Base-by-base conservation (phyloP, 768 basidiomycete genomes). In the Suillus bovinus region DNA sequence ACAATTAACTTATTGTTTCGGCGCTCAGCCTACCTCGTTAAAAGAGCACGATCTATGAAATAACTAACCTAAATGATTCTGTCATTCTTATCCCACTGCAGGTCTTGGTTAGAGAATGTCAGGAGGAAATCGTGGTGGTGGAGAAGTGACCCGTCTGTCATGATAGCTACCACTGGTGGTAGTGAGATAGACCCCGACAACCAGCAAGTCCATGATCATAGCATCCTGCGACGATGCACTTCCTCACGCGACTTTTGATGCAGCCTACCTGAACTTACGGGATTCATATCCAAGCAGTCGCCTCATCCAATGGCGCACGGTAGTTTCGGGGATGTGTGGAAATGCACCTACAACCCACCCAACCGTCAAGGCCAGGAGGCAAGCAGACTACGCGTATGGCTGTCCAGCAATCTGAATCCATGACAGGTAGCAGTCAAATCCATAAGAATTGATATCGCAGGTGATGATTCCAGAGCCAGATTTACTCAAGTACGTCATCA, bases 271-370 rank as follows among this genome's bases (percentile, higher is more conserved):
- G 61, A 62, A n/a, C 61, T 62, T 16, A 62, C 61, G 7, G 46
- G 33, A 34, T 29, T 49, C 16, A 14, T 61, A 31, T 14, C 14
- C 14, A 53, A 42, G 20, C 46, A 61, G 27, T 59, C 27, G 31
- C 5, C 59, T 4, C 39, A 53, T 36, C 42, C 62, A 13, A 47
- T 41, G 22, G 39, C 58, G 3, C 55, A 59, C 22, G 61, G 61
- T 49, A 62, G 36, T 38, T 62, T 59, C 38, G 49, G 59, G 33
- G 62, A 63, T 29, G 53, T 63, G 2, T 63, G 62, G 62, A 63
- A 56, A 49, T 63, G 62, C 34, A 34, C 24, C 17, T 61, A 55
- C n/a, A 6, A 4, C 24, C 2, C 47, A 24, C 17, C 47, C 47
- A 16, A 49, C 22, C 24, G 16, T 47, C 47, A 24, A 47, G 46